Conservation (phyloP, 208 protist species). For the Sergeia podlipaevii region DNA sequence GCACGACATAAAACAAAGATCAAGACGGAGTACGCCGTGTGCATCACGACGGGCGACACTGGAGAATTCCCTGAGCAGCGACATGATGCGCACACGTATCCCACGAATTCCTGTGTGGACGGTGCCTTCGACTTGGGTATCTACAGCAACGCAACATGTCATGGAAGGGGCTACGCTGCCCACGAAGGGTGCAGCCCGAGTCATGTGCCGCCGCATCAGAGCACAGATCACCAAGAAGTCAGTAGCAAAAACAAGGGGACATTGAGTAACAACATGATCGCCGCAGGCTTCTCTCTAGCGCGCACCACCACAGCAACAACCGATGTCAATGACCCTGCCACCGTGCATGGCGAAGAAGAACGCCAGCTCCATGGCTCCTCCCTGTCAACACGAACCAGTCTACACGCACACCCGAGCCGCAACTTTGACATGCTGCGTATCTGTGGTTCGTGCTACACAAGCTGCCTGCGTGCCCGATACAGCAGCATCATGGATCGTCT, state of each 20-base stretch:
- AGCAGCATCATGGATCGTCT: slow-evolving; percentile 25
- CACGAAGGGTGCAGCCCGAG: too few relatives aligned
- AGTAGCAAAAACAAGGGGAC: neutral
- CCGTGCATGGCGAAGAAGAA: neutral
- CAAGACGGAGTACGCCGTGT: slow-evolving; percentile 32
- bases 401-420: neutral
- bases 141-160: too few relatives aligned
- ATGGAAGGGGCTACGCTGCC: too few relatives aligned
- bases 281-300: too few relatives aligned
- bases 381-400: neutral
- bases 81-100: slow-evolving; percentile 46
- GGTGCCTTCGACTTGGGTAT: too few relatives aligned
- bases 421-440: slow-evolving; percentile 16
- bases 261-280: too few relatives aligned
- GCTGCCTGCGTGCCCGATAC: slow-evolving; percentile 50
- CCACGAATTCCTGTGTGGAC: too few relatives aligned
- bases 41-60: slow-evolving; percentile 28
- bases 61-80: slow-evolving; percentile 18
- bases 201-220: too few relatives aligned
- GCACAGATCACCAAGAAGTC: neutral
- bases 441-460: slow-evolving; percentile 50
- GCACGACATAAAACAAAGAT: slow-evolving; percentile 13
- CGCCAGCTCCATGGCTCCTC: neutral
- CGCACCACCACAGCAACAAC: too few relatives aligned
- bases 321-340: slow-evolving; percentile 1